Conservation (phyloP, 2,329 filamentous ascomycete genomes). For the Trichoderma breve region DNA sequence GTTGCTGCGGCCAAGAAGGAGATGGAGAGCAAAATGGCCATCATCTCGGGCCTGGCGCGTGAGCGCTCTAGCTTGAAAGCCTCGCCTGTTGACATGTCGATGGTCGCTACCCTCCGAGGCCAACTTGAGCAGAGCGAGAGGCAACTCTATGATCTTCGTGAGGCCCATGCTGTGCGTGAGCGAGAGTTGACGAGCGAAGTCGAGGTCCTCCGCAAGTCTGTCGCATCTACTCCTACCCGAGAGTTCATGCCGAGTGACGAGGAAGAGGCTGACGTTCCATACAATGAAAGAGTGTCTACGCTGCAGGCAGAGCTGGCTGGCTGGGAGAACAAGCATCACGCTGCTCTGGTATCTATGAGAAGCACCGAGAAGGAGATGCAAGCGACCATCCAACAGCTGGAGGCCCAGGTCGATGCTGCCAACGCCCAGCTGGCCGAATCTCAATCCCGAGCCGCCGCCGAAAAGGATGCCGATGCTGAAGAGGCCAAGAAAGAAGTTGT, state of each 20-base stretch:
- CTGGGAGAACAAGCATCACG: conserved; percentile 76
- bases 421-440: conserved; percentile 50
- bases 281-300: conserved; percentile 59
- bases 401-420: conserved; percentile 55
- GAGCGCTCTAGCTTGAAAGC: conserved; percentile 86
- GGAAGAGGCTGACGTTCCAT: conserved; percentile 37
- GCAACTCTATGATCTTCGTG: conserved; percentile 71
- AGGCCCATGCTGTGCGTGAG: conserved; percentile 71
- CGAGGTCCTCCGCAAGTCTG: conserved; percentile 59
- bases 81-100: conserved; percentile 84
- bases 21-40: conserved; percentile 94
- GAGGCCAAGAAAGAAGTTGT: conserved; percentile 39
- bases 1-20: conserved; percentile 83
- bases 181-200: conserved; percentile 71
- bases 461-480: conserved; percentile 22
- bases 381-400: conserved; percentile 69
- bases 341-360: conserved; percentile 67
- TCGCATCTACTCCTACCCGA: conserved; percentile 33
- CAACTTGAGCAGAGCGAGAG: conserved; percentile 85
- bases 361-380: conserved; percentile 70
- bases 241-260: conserved; percentile 31
- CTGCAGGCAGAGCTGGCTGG: conserved; percentile 69
- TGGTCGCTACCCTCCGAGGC: conserved; percentile 82
- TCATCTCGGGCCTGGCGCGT: conserved; percentile 89
- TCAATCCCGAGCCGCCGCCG: conserved; percentile 40